A percentile compares a stretch with the other conserved stretches of the same genome.
Conservation (phyloP, 2,329 filamentous ascomycete genomes). For the Penicillium brevicompactum region DNA sequence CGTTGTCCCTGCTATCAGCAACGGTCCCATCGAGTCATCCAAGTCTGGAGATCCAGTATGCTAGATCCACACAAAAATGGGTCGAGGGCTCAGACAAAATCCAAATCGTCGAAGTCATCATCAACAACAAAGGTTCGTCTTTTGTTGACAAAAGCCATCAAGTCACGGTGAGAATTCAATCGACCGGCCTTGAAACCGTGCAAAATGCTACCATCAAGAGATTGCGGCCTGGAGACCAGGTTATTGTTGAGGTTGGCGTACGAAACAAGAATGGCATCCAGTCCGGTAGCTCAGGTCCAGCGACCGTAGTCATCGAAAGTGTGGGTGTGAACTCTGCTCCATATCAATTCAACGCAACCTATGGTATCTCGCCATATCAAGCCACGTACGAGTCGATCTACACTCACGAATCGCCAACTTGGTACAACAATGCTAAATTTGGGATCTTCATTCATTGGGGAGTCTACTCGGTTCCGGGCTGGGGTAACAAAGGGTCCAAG, state of each 20-base stretch:
- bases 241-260: not conserved
- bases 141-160: constrained; percentile 36
- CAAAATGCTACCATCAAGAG: not conserved
- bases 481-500: constrained; percentile 48
- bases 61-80: constrained; percentile 46
- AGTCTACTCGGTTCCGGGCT: constrained; percentile 58
- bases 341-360: not conserved
- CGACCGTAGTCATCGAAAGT: not conserved
- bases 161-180: not conserved
- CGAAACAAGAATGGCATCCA: not conserved
- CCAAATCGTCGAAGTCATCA: constrained; percentile 41
- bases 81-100: constrained; percentile 41
- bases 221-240: not conserved
- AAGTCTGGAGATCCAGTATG: constrained; percentile 39
- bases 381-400: constrained; percentile 43
- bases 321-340: not conserved
- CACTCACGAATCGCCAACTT: constrained; percentile 51
- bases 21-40: constrained; percentile 5
- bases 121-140: constrained; percentile 41
- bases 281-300: not conserved
- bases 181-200: not conserved
- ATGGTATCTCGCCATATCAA: constrained; percentile 27
- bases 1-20: constrained; percentile 37
- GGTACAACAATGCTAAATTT: constrained; percentile 59
- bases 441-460: constrained; percentile 66